Conservation (phyloP, 2,329 filamentous ascomycete species). For the Escovopsis weberi region DNA sequence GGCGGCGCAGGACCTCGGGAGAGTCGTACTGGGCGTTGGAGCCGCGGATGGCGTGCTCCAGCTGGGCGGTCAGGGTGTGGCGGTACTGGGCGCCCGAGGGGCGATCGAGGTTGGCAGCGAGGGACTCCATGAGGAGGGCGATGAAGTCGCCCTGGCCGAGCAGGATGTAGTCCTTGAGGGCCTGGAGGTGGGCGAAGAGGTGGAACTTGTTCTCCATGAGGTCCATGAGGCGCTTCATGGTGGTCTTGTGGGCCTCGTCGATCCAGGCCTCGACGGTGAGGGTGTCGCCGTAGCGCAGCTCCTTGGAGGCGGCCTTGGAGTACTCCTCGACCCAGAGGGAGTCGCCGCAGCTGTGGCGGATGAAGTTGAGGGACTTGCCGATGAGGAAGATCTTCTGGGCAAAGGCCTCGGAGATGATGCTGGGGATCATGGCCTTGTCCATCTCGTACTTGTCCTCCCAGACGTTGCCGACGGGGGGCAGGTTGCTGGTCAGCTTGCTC, state of each 20-base stretch:
- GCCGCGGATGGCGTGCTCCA: conserved; percentile 92
- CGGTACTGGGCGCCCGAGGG: conserved; percentile 95
- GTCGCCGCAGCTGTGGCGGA: conserved; percentile 87
- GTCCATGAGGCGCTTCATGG: conserved; percentile 86
- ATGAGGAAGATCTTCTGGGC: conserved; percentile 95
- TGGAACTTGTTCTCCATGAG: conserved; percentile 94
- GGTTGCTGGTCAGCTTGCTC: conserved; percentile 20
- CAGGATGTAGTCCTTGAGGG: conserved; percentile 86
- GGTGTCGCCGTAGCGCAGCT: conserved; percentile 84
- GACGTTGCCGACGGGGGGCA: conserved; percentile 59
- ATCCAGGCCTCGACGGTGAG: conserved; percentile 85
- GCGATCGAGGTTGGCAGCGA: conserved; percentile 82
- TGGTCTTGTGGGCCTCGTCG: conserved; percentile 93
- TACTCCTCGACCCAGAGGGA: conserved; percentile 92
- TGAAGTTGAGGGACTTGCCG: conserved; percentile 95
- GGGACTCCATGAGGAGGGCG: conserved; percentile 87
- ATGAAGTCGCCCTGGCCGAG: conserved; percentile 97
- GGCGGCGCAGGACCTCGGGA: conserved; percentile 73
- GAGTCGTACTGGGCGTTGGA: conserved; percentile 95
- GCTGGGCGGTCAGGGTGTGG: conserved; percentile 90
- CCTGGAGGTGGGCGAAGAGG: conserved; percentile 79
- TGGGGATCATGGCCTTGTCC: conserved; percentile 73
- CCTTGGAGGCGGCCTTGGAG: conserved; percentile 82
- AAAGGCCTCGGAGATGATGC: conserved; percentile 85
- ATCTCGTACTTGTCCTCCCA: conserved; percentile 98